Conservation (phyloP, 257 asterid species). For the Solanum piurae region DNA sequence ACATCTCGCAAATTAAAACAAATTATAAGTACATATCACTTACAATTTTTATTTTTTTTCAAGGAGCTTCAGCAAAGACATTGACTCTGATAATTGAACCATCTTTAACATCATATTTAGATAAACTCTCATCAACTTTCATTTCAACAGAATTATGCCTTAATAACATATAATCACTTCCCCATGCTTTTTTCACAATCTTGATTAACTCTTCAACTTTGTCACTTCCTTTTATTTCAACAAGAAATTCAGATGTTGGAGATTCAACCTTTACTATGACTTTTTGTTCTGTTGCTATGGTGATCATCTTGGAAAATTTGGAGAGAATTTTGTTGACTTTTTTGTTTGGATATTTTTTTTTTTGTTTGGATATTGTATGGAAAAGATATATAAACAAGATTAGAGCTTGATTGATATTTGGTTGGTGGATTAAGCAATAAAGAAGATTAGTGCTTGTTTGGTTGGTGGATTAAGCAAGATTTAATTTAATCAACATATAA, state of each 20-base stretch:
- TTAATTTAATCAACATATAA: neutral
- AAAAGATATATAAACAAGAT: neutral
- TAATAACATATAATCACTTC: slow-evolving; percentile 12
- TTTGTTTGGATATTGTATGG: neutral
- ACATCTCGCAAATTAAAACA: neutral
- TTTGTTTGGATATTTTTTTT: neutral
- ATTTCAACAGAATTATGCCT: slow-evolving; percentile 8
- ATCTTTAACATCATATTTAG: slow-evolving; percentile 18
- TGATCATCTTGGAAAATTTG: neutral
- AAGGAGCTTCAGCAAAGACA: slow-evolving; percentile 20
- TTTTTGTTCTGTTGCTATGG: neutral
- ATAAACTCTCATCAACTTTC: slow-evolving; percentile 11
- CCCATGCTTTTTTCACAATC: slow-evolving; percentile 20
- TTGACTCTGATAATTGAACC: slow-evolving; percentile 23
- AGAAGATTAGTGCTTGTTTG: neutral
- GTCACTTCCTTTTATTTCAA: slow-evolving; percentile 10
- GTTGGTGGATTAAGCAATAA: neutral
- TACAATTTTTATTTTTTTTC: neutral
- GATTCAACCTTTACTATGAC: slow-evolving; percentile 24
- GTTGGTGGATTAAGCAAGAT: neutral
- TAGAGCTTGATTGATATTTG: neutral
- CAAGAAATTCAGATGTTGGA: slow-evolving; percentile 16
- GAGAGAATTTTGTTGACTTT: neutral
- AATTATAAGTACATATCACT: neutral
- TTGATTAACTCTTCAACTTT: slow-evolving; percentile 14